Evolutionary conservation across 2,329 filamentous ascomycete genomes (phyloP).

Genomic region (Aspergillus ibericus): DNA sequence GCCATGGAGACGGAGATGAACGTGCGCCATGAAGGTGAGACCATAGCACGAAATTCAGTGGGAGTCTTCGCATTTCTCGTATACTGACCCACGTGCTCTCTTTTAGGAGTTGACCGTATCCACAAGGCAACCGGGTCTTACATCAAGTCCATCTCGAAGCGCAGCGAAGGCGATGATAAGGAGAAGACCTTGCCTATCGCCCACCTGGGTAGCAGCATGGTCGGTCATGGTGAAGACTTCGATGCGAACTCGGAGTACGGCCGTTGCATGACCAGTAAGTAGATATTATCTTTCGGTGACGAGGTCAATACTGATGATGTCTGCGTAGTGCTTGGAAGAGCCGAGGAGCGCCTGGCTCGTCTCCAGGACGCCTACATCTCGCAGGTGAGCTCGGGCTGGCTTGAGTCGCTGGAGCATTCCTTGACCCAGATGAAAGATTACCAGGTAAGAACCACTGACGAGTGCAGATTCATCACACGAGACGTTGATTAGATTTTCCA

Average conservation of each 20-base stretch:
- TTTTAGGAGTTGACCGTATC: slow-evolving; percentile 84
- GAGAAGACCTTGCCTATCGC: slow-evolving; percentile 81
- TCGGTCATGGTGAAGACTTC: slow-evolving; percentile 87
- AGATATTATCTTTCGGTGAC: not conserved
- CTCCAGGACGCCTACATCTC: slow-evolving; percentile 81
- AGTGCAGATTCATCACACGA: not conserved
- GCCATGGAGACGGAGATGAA: slow-evolving; percentile 86
- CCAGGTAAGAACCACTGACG: slow-evolving; percentile 60
- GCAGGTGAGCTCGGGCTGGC: slow-evolving; percentile 77
- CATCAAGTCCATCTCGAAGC: slow-evolving; percentile 82
- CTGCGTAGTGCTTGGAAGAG: slow-evolving; percentile 69
- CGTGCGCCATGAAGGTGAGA: slow-evolving; percentile 77
- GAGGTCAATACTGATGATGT: not conserved
- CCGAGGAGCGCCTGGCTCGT: slow-evolving; percentile 82
- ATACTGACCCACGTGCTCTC: slow-evolving; percentile 16
- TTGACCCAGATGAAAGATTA: slow-evolving; percentile 97
- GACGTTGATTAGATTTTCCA: slow-evolving; percentile 15
- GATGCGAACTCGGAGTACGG: slow-evolving; percentile 88
- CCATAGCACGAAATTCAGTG: not conserved
- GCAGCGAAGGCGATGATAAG: slow-evolving; percentile 80
- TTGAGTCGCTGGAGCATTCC: slow-evolving; percentile 87
- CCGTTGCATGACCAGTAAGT: slow-evolving; percentile 72
- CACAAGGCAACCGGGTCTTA: slow-evolving; percentile 84
- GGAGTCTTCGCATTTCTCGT: not conserved
- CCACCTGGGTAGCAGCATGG: slow-evolving; percentile 81